These are phyloP conservation scores for Cystofilobasidium bisporidii DNA, from an alignment of 768 basidiomycete genomes.

Conservation along the genomic window DNA sequence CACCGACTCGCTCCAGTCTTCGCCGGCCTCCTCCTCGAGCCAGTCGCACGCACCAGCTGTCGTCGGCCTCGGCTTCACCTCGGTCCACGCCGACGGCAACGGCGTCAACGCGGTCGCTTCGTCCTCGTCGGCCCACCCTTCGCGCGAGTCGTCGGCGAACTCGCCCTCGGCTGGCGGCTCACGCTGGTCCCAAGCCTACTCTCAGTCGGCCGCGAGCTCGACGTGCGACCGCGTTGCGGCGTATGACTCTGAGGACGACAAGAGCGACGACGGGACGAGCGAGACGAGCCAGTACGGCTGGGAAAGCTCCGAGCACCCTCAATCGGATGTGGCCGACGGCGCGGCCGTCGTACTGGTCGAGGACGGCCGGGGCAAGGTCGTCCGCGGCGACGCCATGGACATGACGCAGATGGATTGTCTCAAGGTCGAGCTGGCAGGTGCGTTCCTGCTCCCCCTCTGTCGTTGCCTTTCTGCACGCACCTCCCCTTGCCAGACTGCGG, in stretches of 20 bases:
- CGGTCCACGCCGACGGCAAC: neutral
- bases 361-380: slow-evolving; percentile 19
- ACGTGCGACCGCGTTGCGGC: neutral
- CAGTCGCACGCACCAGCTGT: neutral
- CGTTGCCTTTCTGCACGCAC: too few relatives aligned
- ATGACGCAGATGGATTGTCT: neutral
- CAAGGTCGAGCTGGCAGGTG: neutral
- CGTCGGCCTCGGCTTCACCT: slow-evolving; percentile 4
- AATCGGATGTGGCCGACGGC: slow-evolving; percentile 1
- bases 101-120: neutral
- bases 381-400: slow-evolving; percentile 11
- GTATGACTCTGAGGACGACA: slow-evolving; percentile 17
- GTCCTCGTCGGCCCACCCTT: neutral
- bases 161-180: slow-evolving; percentile 5
- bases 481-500: too few relatives aligned
- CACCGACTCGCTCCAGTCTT: neutral
- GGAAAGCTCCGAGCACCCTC: neutral
- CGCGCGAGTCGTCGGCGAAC: neutral
- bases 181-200: neutral
- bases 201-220: neutral
- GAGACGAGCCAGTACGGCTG: slow-evolving; percentile 24
- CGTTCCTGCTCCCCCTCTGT: neutral
- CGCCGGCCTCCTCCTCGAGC: neutral
- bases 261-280: slow-evolving; percentile 12
- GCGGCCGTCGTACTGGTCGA: slow-evolving; percentile 18